phyloP scores from a whole-genome alignment of 805 yeast species.

The Wickerhamomyces queroliae region DNA sequence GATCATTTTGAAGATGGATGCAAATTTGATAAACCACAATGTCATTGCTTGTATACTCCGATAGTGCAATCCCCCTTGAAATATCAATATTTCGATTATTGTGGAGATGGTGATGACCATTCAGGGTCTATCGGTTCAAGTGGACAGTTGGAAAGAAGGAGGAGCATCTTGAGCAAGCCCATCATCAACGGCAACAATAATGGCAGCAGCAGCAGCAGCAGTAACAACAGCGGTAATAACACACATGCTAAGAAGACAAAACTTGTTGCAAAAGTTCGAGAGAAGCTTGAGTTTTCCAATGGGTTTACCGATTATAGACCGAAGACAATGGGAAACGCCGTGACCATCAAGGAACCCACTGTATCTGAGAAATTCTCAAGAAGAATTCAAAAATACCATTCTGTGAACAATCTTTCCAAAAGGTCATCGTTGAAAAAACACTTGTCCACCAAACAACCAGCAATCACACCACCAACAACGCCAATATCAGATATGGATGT shows the following conservation, averaged over 20 bases:
- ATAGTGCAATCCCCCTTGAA: slow-evolving; percentile 10
- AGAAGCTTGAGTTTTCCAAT: neutral
- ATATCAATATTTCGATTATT: slow-evolving; percentile 1
- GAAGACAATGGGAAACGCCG: too few species aligned
- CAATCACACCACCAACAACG: neutral
- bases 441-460: neutral
- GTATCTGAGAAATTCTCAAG: neutral
- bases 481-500: neutral
- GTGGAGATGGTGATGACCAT: neutral
- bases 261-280: neutral
- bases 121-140: neutral
- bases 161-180: neutral
- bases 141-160: neutral
- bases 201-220: too few species aligned
- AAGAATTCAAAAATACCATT: neutral
- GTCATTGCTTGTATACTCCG: slow-evolving; percentile 11
- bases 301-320: neutral
- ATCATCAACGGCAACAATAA: too few species aligned
- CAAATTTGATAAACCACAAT: neutral
- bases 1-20: neutral
- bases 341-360: slow-evolving; percentile 1
- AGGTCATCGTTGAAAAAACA: neutral
- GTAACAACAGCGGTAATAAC: too few species aligned
- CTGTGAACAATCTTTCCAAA: neutral
- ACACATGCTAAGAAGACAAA: neutral